Conservation (phyloP, 805 yeast genomes). For the Barnettozyma siamensis region DNA sequence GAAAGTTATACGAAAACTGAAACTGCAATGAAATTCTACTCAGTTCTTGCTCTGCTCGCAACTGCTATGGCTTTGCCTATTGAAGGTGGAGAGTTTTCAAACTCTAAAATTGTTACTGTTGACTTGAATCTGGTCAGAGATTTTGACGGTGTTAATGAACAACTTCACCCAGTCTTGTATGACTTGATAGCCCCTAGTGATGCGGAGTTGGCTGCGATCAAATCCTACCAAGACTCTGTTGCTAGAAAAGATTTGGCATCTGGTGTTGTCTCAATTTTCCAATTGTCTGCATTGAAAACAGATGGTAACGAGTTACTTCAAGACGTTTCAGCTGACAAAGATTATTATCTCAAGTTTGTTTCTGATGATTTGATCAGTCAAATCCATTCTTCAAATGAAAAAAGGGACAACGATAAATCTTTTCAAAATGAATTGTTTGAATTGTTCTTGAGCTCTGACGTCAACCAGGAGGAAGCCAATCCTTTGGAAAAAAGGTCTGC, state of each 20-base stretch:
- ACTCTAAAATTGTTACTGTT: not conserved
- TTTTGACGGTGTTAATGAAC: not conserved
- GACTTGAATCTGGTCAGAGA: constrained; percentile 1
- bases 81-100: not conserved
- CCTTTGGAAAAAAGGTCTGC: too few relatives aligned
- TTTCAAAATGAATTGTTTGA: not conserved
- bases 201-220: not conserved
- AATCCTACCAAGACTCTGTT: not conserved
- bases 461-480: too few relatives aligned
- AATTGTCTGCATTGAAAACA: constrained; percentile 5
- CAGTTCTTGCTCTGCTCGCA: too few relatives aligned
- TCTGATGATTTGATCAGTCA: not conserved
- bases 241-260: not conserved
- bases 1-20: too few relatives aligned
- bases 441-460: not conserved
- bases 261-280: constrained; percentile 1
- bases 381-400: not conserved
- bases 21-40: too few relatives aligned
- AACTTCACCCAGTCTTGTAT: constrained; percentile 2
- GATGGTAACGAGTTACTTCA: not conserved
- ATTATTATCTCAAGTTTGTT: constrained; percentile 1
- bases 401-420: not conserved
- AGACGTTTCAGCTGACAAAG: constrained; percentile 1
- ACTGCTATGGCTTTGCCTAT: too few relatives aligned
- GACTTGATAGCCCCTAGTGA: constrained; percentile 2